Conservation (phyloP, 139 green algal genomes). For the Chlamydomonas sp. region DNA sequence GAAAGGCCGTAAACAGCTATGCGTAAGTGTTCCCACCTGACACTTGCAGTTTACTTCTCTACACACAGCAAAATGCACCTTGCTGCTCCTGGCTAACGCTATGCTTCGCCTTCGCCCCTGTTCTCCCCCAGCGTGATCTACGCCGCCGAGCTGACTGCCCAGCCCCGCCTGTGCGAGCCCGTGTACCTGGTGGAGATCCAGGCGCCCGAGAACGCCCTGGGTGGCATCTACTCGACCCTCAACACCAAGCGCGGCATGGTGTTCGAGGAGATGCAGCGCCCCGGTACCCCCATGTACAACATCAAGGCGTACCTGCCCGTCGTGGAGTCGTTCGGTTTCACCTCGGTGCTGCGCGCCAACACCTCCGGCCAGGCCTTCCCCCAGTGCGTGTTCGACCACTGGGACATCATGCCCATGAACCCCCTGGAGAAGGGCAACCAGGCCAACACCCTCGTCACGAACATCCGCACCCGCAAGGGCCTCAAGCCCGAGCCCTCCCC, state of each 20-base stretch:
- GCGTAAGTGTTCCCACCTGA: too few relatives aligned
- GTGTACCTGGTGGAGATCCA: constrained; percentile 99
- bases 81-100: not conserved
- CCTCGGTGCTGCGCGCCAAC: constrained; percentile 90
- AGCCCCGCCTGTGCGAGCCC: constrained; percentile 94
- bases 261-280: constrained; percentile 98
- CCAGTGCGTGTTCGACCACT: constrained; percentile 98
- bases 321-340: constrained; percentile 99
- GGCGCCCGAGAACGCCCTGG: constrained; percentile 89
- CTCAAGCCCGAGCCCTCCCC: constrained; percentile 86
- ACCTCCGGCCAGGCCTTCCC: constrained; percentile 98
- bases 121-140: constrained; percentile 85
- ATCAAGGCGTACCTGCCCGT: constrained; percentile 98
- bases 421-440: constrained; percentile 81
- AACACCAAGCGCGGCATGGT: constrained; percentile 99
- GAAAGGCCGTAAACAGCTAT: too few relatives aligned
- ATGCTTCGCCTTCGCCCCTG: not conserved
- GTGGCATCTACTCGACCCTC: constrained; percentile 81
- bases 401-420: constrained; percentile 90
- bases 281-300: constrained; percentile 99
- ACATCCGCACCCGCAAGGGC: constrained; percentile 97
- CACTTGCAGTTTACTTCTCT: not conserved
- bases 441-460: constrained; percentile 80
- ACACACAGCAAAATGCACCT: not conserved
- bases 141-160: constrained; percentile 90